Base-by-base conservation (phyloP, 805 yeast species). In the Hagleromyces aurorensis region DNA sequence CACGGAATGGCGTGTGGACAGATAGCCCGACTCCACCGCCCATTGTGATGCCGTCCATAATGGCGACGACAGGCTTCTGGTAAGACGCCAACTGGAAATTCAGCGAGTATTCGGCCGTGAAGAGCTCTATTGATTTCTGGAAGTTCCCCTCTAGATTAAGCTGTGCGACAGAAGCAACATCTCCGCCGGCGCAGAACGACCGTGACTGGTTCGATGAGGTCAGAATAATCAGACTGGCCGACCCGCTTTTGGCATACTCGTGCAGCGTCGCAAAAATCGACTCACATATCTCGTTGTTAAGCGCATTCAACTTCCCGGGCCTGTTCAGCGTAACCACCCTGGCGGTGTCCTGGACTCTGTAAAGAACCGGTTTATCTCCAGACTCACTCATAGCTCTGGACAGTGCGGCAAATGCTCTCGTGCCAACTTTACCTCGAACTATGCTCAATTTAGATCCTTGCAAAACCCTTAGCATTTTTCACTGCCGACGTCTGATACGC, bases 1-100 rank as follows among this genome's bases (percentile, higher is more conserved):
- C 64, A 50, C 97, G 74, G 66, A 89, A 89, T 3, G 96, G 89
- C 8, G 84, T 78, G 59, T 91, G 97, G 23, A 84, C 79, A 1
- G 89, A 69, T 25, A 91, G 62, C 4, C 98, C 97, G 24, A 86
- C 94, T 45, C 97, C 97, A 30, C 97, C 97, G 32, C 97, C 98
- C 94, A 91, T 85, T 16, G 89, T 84, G 46, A 89, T 83, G 13
- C 97, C 96, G 51, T 91, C 78, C 75, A 81, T 78, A 21, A 85
- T 49, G 0, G 94, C 66, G n/a, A 91, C 77, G 37, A 82, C 69
- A 1, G 97, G 97, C 62, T 86, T 89, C 35, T 76, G 64, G 46
- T 75, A 86, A n/a, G 89, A 77, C 7, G 94, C 78, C 37, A 87
- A 64, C 29, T 78, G 61, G 49, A 77, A 81, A 63, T 91, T 77